phyloP scores from a whole-genome alignment of 108 stramenopile genomes.

The Skeletonema grethae region DNA sequence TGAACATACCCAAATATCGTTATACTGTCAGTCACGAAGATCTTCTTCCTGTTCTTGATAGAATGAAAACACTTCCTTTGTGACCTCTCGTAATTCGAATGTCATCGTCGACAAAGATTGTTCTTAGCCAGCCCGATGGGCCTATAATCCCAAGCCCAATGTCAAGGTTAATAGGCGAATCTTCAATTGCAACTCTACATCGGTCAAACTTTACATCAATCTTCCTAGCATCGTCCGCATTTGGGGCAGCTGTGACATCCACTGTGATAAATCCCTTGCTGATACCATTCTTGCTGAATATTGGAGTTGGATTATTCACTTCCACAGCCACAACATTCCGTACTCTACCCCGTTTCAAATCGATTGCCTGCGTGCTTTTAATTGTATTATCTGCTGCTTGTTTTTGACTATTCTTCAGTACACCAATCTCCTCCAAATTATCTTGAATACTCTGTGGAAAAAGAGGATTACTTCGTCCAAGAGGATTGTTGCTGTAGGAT shows the following conservation, averaged over 20 bases:
- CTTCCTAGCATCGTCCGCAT: constrained; percentile 52
- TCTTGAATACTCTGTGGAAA: constrained; percentile 68
- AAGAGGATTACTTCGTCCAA: constrained; percentile 69
- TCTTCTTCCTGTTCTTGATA: constrained; percentile 48
- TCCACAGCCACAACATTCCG: constrained; percentile 74
- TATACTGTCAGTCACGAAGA: background rate
- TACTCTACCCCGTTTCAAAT: constrained; percentile 63
- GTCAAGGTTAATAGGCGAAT: constrained; percentile 52
- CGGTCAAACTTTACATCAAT: constrained; percentile 81
- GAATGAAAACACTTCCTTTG: constrained; percentile 82
- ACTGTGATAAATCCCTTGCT: constrained; percentile 60
- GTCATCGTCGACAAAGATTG: constrained; percentile 71
- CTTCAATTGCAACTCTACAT: constrained; percentile 56
- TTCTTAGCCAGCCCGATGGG: constrained; percentile 78
- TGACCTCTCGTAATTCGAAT: constrained; percentile 84
- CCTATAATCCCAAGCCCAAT: constrained; percentile 73
- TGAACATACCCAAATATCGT: background rate
- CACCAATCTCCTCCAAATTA: constrained; percentile 64
- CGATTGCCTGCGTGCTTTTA: constrained; percentile 71
- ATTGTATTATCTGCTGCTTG: constrained; percentile 29
- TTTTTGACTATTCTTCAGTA: constrained; percentile 25
- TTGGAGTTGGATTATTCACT: constrained; percentile 35
- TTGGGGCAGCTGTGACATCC: constrained; percentile 57
- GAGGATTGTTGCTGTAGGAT: constrained; percentile 80
- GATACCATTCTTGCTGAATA: constrained; percentile 40